Percentiles rank a stretch among this genome's conserved stretches.
phyloP scores from a whole-genome alignment of 768 basidiomycete genomes.

The Lactarius pseudohatsudake region DNA sequence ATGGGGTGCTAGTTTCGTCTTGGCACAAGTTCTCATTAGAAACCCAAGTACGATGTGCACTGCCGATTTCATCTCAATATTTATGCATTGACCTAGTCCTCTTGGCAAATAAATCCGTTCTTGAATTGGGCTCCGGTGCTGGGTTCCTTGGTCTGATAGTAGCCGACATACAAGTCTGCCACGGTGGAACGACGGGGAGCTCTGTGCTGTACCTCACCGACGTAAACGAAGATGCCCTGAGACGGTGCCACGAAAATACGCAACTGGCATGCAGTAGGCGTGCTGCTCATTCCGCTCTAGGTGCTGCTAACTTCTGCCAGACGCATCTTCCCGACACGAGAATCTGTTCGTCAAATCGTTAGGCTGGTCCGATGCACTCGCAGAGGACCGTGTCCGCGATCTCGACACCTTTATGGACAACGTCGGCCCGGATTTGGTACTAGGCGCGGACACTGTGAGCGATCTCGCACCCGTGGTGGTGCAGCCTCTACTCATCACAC shows the following conservation, averaged over 20 bases:
- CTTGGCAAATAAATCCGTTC: constrained; percentile 46
- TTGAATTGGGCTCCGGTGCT: constrained; percentile 75
- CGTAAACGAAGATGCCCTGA: constrained; percentile 59
- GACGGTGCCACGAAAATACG: constrained; percentile 59
- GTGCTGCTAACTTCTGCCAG: constrained; percentile 37
- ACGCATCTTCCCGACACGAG: constrained; percentile 53
- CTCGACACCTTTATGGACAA: constrained; percentile 41
- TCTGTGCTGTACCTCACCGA: constrained; percentile 49
- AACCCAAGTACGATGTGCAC: constrained; percentile 48
- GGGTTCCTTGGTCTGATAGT: constrained; percentile 73
- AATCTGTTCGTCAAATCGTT: constrained; percentile 47
- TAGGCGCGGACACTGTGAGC: constrained; percentile 70
- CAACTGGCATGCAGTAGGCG: constrained; percentile 66
- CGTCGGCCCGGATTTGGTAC: constrained; percentile 53
- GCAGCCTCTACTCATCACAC: not conserved
- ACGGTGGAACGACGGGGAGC: constrained; percentile 15
- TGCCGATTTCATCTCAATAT: not conserved
- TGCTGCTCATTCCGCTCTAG: not conserved
- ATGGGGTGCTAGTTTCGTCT: constrained; percentile 69
- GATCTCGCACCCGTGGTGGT: not conserved
- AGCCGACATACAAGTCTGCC: constrained; percentile 52
- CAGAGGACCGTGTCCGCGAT: constrained; percentile 29
- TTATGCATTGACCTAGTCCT: constrained; percentile 38
- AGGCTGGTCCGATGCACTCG: constrained; percentile 67
- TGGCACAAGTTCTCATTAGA: constrained; percentile 59